phyloP scores from a whole-genome alignment of 2,329 filamentous ascomycete species.

The Coniella vitis region DNA sequence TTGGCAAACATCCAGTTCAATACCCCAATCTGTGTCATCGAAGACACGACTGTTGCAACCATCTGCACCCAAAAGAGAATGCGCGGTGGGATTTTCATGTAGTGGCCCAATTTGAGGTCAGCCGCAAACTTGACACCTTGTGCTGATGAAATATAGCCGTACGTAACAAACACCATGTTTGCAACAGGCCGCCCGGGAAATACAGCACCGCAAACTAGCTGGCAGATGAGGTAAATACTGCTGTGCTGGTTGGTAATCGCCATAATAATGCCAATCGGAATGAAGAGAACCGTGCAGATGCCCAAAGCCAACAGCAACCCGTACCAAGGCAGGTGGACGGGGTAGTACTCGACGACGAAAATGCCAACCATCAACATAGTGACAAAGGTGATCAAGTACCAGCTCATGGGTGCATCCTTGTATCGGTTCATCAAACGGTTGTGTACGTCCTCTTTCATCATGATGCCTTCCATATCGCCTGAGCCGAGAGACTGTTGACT shows the following conservation, averaged over 20 bases:
- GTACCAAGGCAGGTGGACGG: conserved; percentile 80
- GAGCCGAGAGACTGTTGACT: conserved; percentile 25
- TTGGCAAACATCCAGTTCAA: conserved; percentile 86
- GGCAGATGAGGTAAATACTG: conserved; percentile 80
- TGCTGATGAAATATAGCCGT: conserved; percentile 81
- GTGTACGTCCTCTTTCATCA: conserved; percentile 74
- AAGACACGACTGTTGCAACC: conserved; percentile 67
- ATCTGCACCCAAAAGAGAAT: conserved; percentile 74
- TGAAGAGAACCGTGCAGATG: conserved; percentile 76
- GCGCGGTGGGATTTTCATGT: conserved; percentile 81
- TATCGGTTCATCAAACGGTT: conserved; percentile 78
- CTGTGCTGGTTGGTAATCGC: conserved; percentile 86
- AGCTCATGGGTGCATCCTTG: conserved; percentile 70
- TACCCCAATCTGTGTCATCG: conserved; percentile 73
- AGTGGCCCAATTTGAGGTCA: conserved; percentile 80
- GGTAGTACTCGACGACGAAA: conserved; percentile 80
- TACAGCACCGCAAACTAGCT: conserved; percentile 72
- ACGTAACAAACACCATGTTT: conserved; percentile 91
- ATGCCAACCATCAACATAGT: conserved; percentile 74
- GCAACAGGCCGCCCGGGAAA: conserved; percentile 82
- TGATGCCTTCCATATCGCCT: conserved; percentile 43
- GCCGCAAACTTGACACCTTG: conserved; percentile 86
- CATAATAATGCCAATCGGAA: conserved; percentile 89
- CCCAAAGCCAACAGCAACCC: conserved; percentile 71
- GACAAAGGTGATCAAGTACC: conserved; percentile 72